These are phyloP conservation scores for Phalaenopsis hybrid DNA, from an alignment of 116 monocot genomes.

Conservation along the genomic window DNA sequence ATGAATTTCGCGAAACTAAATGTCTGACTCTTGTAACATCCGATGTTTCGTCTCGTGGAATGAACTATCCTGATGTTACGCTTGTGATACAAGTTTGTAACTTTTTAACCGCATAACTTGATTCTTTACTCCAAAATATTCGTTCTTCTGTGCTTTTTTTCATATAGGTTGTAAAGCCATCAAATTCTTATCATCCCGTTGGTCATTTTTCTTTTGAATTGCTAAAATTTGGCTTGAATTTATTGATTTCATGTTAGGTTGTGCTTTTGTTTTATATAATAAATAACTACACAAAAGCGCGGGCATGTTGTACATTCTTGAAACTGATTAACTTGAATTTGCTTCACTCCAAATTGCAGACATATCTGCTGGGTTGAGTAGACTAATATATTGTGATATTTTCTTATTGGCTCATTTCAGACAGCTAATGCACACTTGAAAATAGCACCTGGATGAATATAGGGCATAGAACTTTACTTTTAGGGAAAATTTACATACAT, in stretches of 20 bases:
- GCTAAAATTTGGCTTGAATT: not conserved
- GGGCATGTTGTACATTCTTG: no score
- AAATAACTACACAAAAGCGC: not conserved
- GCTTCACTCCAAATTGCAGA: no score
- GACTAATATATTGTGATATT: no score
- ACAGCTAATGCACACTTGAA: no score
- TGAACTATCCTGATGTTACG: constrained; percentile 97
- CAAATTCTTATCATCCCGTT: not conserved
- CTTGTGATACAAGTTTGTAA: constrained; percentile 75
- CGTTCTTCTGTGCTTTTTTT: not conserved
- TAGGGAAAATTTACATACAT: no score
- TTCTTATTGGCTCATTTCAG: no score
- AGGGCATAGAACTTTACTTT: no score
- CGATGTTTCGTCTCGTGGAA: constrained; percentile 79
- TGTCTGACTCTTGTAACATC: constrained; percentile 80
- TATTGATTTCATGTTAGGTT: not conserved
- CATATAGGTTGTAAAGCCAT: not conserved
- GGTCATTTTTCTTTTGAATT: not conserved
- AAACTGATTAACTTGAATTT: no score
- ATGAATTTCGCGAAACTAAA: constrained; percentile 80
- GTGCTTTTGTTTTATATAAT: not conserved
- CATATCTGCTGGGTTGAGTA: no score
- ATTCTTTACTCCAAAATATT: not conserved
- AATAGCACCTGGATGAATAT: no score
- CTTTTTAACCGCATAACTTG: not conserved